A percentile compares a stretch with the other conserved stretches of the same genome.
Conservation (phyloP, 768 basidiomycete species). For the Amanita inopinata region DNA sequence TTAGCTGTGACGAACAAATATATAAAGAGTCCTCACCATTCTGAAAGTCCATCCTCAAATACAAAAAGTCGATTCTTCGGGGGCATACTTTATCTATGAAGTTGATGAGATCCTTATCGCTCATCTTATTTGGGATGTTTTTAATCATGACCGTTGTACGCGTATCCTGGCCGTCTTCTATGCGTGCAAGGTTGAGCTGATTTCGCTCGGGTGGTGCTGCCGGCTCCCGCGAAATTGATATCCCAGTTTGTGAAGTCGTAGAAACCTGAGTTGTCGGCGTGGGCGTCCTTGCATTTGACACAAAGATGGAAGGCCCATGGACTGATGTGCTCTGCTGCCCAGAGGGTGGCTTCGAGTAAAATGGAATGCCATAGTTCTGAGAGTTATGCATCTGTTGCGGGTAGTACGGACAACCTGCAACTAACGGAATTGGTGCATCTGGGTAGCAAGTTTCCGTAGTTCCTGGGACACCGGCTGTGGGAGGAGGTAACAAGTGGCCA, state of each 20-base stretch:
- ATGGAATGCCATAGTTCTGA: conserved; percentile 3
- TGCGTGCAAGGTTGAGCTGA: conserved; percentile 54
- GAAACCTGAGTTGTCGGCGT: neutral
- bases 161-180: conserved; percentile 71
- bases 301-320: conserved; percentile 1
- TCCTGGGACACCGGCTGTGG: conserved; percentile 11
- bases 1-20: neutral
- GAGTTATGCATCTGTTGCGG: conserved; percentile 9
- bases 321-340: neutral
- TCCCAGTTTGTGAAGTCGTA: conserved; percentile 13
- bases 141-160: conserved; percentile 86
- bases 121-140: conserved; percentile 92
- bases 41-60: conserved; percentile 78
- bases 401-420: conserved; percentile 9
- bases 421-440: neutral
- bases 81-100: conserved; percentile 67
- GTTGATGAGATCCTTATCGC: conserved; percentile 55
- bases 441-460: conserved; percentile 11
- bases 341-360: conserved; percentile 3
- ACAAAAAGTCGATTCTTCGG: conserved; percentile 78
- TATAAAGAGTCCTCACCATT: conserved; percentile 41
- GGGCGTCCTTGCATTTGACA: conserved; percentile 7
- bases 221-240: conserved; percentile 18
- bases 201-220: conserved; percentile 24
- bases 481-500: conserved; percentile 2